phyloP scores from a whole-genome alignment of 2,329 filamentous ascomycete species.

The Aphanocladium album region DNA sequence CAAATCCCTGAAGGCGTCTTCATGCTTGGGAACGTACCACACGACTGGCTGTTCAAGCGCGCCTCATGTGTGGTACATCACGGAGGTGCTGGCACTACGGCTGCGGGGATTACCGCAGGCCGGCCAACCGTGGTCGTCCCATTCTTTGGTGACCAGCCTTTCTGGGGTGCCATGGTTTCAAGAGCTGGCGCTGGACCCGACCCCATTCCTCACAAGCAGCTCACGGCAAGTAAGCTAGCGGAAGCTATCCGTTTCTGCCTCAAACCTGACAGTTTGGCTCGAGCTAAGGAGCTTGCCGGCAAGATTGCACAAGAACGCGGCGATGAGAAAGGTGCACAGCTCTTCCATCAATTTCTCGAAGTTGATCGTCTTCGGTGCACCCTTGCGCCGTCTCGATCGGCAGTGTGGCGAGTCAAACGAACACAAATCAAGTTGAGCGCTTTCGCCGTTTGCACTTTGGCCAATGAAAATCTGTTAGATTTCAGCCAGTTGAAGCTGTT shows the following conservation, averaged over 20 bases:
- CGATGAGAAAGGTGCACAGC: constrained; percentile 56
- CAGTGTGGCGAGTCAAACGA: constrained; percentile 69
- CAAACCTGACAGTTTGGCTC: constrained; percentile 52
- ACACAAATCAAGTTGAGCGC: constrained; percentile 64
- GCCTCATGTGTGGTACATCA: constrained; percentile 59
- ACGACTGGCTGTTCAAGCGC: constrained; percentile 60
- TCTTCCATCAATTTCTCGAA: constrained; percentile 67
- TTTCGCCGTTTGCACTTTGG: constrained; percentile 65
- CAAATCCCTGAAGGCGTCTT: constrained; percentile 45
- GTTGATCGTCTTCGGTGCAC: constrained; percentile 64
- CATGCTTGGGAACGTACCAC: constrained; percentile 60
- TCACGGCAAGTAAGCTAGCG: constrained; percentile 62
- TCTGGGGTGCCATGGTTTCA: constrained; percentile 61
- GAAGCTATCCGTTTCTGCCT: constrained; percentile 58
- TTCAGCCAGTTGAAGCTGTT: constrained; percentile 69
- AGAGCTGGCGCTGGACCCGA: constrained; percentile 55
- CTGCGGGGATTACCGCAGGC: constrained; percentile 55
- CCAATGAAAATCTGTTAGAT: constrained; percentile 57
- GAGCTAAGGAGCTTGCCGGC: constrained; percentile 52
- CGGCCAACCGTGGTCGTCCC: constrained; percentile 61
- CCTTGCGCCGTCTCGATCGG: constrained; percentile 60
- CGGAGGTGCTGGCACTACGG: constrained; percentile 61
- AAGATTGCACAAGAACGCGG: constrained; percentile 64
- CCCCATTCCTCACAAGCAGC: constrained; percentile 57
- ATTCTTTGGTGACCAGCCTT: constrained; percentile 62